Evolutionary conservation across 352 stramenopile species (phyloP).

Genomic region (Globisporangium splendens): DNA sequence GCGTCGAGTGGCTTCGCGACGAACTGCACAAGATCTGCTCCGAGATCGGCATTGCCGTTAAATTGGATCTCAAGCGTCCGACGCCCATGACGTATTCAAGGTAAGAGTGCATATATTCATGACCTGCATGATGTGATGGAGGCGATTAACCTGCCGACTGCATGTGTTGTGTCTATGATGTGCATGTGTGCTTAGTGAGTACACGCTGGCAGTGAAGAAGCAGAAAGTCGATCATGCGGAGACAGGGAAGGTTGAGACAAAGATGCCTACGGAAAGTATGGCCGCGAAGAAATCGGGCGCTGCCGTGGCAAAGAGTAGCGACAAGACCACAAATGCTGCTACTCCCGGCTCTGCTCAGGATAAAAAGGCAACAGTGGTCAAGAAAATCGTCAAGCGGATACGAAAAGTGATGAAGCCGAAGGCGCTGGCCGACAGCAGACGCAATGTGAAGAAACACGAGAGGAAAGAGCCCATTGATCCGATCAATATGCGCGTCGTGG

Average conservation of each 20-base stretch:
- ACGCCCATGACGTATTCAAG: slow-evolving; percentile 13
- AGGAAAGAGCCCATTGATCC: slow-evolving; percentile 22
- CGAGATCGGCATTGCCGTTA: slow-evolving; percentile 45
- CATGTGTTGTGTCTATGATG: neutral
- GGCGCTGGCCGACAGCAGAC: slow-evolving; percentile 2
- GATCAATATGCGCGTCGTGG: slow-evolving; percentile 34
- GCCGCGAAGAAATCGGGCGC: neutral
- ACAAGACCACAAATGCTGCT: neutral
- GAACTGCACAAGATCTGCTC: slow-evolving; percentile 47
- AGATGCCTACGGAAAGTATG: neutral
- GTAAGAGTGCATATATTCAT: slow-evolving; percentile 15
- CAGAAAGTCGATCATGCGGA: slow-evolving; percentile 3
- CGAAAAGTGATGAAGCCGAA: slow-evolving; percentile 34
- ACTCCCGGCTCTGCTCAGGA: neutral
- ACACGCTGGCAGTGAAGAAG: slow-evolving; percentile 14
- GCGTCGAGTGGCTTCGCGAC: slow-evolving; percentile 45
- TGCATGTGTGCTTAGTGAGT: slow-evolving; percentile 11
- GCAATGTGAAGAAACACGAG: slow-evolving; percentile 16
- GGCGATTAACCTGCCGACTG: neutral
- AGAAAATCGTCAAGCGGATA: slow-evolving; percentile 38
- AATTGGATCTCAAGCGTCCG: slow-evolving; percentile 30
- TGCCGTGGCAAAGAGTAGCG: slow-evolving; percentile 2
- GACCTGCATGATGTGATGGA: neutral
- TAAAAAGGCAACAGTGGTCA: neutral
- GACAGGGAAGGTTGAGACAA: neutral